Base-by-base conservation (phyloP, 768 basidiomycete species). In the Boletus bicolor region DNA sequence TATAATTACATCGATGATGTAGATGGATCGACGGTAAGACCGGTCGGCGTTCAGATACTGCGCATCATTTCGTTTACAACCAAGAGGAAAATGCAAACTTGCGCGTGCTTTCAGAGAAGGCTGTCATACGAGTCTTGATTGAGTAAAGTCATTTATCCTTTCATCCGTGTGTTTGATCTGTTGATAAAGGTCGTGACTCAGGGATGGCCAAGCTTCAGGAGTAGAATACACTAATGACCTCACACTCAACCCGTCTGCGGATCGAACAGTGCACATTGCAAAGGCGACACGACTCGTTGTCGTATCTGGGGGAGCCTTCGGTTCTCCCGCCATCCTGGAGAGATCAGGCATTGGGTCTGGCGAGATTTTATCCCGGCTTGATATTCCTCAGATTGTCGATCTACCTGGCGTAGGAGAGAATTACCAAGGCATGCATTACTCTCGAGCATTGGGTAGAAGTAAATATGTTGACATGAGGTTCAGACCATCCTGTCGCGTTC, bases 381-480 rank as follows among this genome's bases (percentile, higher is more conserved):
- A 74, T 11, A 78, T 92, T 34, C 60, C 70, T 7, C 73, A 76
- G 55, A 48, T 82, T 28, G 76, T 87, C 14, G 82, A 89, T 51
- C 79, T 91, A 14, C 87, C 88, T 1, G 86, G 85, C 17, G 89
- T 92, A 1, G 89, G 89, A 19, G 84, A 87, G 62, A 81, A 89
- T 59, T 82, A 80, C 53, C 75, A 78, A 68, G 82, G 82, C 79
- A 49, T 41, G 64, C 51, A n/a, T 26, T 38, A 43, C 10, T 17
- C 5, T 10, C 39, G 1, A 28, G 26, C 17, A 34, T 37, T 7
- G n/a, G 12, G 7, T 11, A 12, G 11, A 28, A 34, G 19, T 2
- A 12, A 30, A 38, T 11, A n/a, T 6, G 44, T 11, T 11, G 30
- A 54, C 26, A 6, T 9, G 26, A 17, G 14, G 9, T 24, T 28